Evolutionary conservation across 768 basidiomycete species (phyloP).

Genomic region (Leccinum broughii): DNA sequence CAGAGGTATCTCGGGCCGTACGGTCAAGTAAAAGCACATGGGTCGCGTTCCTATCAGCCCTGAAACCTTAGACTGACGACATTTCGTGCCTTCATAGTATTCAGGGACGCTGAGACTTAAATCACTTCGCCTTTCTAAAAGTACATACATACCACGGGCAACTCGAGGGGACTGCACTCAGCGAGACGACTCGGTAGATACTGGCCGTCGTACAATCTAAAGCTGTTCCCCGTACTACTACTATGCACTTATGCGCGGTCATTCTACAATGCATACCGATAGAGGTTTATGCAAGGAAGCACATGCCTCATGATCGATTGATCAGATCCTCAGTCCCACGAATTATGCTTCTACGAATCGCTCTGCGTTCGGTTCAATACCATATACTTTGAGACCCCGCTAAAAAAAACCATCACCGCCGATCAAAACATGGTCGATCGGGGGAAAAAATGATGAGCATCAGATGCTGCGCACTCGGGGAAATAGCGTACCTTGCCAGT

Average conservation of each 20-base stretch:
- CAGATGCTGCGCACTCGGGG: neutral
- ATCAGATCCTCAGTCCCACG: neutral
- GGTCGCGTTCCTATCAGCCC: neutral
- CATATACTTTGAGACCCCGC: slow-evolving; percentile 31
- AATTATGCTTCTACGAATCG: slow-evolving; percentile 2
- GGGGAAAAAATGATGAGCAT: neutral
- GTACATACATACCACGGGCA: neutral
- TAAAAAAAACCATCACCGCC: slow-evolving; percentile 1
- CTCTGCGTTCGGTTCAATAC: slow-evolving; percentile 42
- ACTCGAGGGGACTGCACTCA: neutral
- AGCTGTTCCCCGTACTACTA: neutral
- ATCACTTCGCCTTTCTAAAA: neutral
- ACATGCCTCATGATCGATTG: neutral
- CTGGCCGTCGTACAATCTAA: neutral
- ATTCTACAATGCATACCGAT: neutral
- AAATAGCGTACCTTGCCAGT: slow-evolving; percentile 40
- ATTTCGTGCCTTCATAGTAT: neutral
- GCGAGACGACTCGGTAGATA: neutral
- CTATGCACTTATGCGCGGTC: neutral
- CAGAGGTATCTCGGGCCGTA: neutral
- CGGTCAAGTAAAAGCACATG: neutral
- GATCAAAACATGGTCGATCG: neutral
- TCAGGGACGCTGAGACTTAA: neutral
- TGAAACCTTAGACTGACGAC: neutral
- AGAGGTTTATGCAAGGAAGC: neutral